These are phyloP conservation scores for Hypoxylon subgilvum DNA, from an alignment of 495 filamentous ascomycete genomes.

Conservation along the genomic window DNA sequence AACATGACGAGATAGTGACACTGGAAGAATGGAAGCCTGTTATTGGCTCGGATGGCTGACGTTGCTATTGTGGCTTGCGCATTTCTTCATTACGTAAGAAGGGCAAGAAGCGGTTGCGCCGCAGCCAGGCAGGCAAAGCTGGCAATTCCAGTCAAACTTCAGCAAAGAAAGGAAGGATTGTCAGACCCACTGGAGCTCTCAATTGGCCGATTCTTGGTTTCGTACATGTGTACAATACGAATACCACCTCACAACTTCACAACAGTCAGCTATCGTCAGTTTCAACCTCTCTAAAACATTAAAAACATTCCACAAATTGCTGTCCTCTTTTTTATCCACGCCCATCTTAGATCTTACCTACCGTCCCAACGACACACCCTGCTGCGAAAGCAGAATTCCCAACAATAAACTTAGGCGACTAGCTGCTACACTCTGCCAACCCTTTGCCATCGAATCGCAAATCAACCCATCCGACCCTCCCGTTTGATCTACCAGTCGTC, in stretches of 20 bases:
- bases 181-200: conserved; percentile 19
- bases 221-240: conserved; percentile 37
- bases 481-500: conserved; percentile 29
- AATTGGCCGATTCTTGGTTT: conserved; percentile 18
- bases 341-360: background rate
- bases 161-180: background rate
- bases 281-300: conserved; percentile 36
- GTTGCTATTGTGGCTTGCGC: conserved; percentile 25
- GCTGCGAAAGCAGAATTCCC: conserved; percentile 15
- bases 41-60: conserved; percentile 5
- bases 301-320: background rate
- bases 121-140: conserved; percentile 14
- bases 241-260: conserved; percentile 1
- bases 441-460: conserved; percentile 20
- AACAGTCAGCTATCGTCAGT: conserved; percentile 27
- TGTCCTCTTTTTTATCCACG: background rate
- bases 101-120: conserved; percentile 12
- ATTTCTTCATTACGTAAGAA: background rate
- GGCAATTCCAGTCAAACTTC: conserved; percentile 1
- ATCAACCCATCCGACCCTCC: conserved; percentile 11
- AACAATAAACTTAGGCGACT: no score
- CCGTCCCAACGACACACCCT: conserved; percentile 2
- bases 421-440: conserved; percentile 1
- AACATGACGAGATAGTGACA: no score
- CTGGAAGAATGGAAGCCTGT: no score